Base-by-base conservation (phyloP, 1,139 yeast genomes). In the Trichomonascaceae sp. region DNA sequence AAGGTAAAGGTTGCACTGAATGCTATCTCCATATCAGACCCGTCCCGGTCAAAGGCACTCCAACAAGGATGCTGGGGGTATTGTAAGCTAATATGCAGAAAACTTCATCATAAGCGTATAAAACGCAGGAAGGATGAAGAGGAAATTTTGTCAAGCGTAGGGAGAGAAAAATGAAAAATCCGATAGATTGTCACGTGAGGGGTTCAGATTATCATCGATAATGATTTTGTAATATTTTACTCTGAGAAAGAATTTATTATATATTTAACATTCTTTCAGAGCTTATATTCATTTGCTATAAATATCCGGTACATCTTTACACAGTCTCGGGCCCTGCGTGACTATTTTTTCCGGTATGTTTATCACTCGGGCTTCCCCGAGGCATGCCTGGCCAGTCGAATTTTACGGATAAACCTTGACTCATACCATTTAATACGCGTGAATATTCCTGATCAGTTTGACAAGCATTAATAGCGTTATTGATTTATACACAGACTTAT, bases 11-110 rank as follows among this genome's bases (percentile, higher is more conserved):
- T 59, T 62, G 67, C 66, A 70, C 68, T 65, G 71, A 64, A 67
- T 73, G 70, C 68, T 63, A 53, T 66, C 71, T 61, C 67, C 74
- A 71, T 56, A 48, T 51, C 60, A 52, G 62, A 65, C 74, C 72
- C 67, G 62, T 68, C 70, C 72, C 74, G 72, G 74, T 70, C 74
- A 70, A 64, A 67, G 69, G 70, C 61, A 54, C 38, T 49, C 50
- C 43, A 57, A 55, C 52, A 55, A 57, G n/a, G 53, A 55, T 51
- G 52, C 56, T 58, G 60, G 66, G 68, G 68, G 61, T 54, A 49
- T 53, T 46, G 55, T 59, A 62, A 55, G 66, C 57, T 58, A 56
- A 55, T 55, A 65, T 70, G 70, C 70, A 60, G 62, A 65, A 62
- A 10, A 52, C 57, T 66, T 67, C 70, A 67, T 67, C 70, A 67